Evolutionary conservation across 768 basidiomycete species (phyloP).

Genomic region (Paxillus ammoniavirescens): DNA sequence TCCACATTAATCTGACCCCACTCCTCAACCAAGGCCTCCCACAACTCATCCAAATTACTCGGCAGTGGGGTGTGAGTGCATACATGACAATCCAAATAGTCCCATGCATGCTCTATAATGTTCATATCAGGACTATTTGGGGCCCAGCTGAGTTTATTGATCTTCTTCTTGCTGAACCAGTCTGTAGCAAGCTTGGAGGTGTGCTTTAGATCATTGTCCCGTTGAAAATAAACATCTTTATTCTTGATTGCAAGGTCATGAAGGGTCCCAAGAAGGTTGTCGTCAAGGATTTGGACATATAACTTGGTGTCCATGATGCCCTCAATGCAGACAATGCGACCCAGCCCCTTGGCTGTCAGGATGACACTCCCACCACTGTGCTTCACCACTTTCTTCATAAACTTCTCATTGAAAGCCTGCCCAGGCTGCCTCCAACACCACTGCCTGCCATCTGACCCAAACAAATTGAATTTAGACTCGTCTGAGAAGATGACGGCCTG

Average conservation of each 20-base stretch:
- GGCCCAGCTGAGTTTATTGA: slow-evolving; percentile 31
- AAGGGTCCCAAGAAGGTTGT: too few species aligned
- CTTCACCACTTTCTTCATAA: too few species aligned
- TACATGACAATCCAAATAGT: slow-evolving; percentile 5
- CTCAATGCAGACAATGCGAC: too few species aligned
- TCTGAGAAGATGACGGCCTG: too few species aligned
- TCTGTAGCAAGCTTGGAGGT: slow-evolving; percentile 21
- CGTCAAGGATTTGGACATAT: too few species aligned
- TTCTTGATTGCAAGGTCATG: slow-evolving; percentile 19
- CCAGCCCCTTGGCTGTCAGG: too few species aligned
- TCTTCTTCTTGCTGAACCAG: slow-evolving; percentile 31
- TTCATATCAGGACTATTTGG: slow-evolving; percentile 36
- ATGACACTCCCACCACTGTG: too few species aligned
- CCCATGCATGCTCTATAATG: slow-evolving; percentile 22
- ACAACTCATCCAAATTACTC: slow-evolving; percentile 20
- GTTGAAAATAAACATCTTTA: slow-evolving; percentile 24
- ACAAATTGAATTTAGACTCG: too few species aligned
- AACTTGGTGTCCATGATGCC: too few species aligned
- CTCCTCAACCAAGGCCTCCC: slow-evolving; percentile 27
- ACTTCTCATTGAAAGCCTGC: too few species aligned
- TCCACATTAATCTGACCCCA: neutral
- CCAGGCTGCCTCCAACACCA: too few species aligned
- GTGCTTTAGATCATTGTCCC: slow-evolving; percentile 41
- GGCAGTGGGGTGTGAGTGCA: slow-evolving; percentile 7
- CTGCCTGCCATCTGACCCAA: too few species aligned